Conservation (phyloP, 2,329 filamentous ascomycete species). For the Epichloe sp. region DNA sequence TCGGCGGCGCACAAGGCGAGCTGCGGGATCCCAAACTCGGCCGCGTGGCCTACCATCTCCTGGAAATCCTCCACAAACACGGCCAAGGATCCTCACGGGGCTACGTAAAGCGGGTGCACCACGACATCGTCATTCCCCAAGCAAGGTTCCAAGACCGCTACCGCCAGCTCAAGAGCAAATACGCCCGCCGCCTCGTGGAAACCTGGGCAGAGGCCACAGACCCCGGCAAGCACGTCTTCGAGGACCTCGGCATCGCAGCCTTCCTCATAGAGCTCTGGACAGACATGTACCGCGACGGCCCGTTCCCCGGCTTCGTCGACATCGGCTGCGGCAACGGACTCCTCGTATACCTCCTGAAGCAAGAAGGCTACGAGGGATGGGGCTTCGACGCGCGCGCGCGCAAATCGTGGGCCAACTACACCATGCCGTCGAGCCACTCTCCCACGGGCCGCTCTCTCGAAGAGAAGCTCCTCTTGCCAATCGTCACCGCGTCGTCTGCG, state of each 20-base stretch:
- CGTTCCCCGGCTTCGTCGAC: conserved; percentile 84
- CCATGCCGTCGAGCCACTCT: conserved; percentile 12
- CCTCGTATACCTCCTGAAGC: conserved; percentile 66
- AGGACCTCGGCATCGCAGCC: conserved; percentile 80
- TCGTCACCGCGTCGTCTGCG: conserved; percentile 15
- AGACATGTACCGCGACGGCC: conserved; percentile 53
- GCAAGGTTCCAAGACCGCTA: conserved; percentile 73
- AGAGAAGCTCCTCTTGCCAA: conserved; percentile 36
- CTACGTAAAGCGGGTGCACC: conserved; percentile 70
- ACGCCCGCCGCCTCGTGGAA: conserved; percentile 58
- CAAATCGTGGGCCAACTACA: conserved; percentile 74
- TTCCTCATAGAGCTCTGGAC: conserved; percentile 88
- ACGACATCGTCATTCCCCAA: conserved; percentile 66
- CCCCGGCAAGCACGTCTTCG: conserved; percentile 85
- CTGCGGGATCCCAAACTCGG: conserved; percentile 34
- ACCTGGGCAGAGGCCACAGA: conserved; percentile 80
- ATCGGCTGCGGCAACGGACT: conserved; percentile 93
- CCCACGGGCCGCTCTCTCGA: conserved; percentile 25
- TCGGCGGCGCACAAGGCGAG: conserved; percentile 30
- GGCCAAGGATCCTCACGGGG: conserved; percentile 50
- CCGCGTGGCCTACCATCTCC: conserved; percentile 55
- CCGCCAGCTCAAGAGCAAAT: conserved; percentile 61
- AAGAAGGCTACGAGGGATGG: conserved; percentile 74
- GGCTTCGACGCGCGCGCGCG: conserved; percentile 83
- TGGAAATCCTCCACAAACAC: conserved; percentile 60